Percentiles rank a stretch among this genome's conserved stretches.
Evolutionary conservation across 2,329 filamentous ascomycete genomes (phyloP).

Genomic region (Thelonectria blattea): DNA sequence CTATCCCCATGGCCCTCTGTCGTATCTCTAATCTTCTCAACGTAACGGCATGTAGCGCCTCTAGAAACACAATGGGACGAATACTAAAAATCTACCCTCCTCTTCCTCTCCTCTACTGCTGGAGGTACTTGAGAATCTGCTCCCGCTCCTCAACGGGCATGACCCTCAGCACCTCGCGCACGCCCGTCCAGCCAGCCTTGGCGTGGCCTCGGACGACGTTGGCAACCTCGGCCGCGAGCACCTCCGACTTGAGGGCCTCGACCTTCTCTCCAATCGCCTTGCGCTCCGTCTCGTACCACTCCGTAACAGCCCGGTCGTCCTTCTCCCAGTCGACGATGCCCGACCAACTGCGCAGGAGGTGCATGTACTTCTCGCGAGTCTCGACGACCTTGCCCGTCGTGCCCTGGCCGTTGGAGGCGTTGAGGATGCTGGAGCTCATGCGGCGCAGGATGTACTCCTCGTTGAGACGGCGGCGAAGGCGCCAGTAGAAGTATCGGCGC

Average conservation of each 20-base stretch:
- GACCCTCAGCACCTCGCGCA: conserved; percentile 83
- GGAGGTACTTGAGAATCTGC: conserved; percentile 70
- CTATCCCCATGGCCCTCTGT: conserved; percentile 25
- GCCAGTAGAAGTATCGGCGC: conserved; percentile 99
- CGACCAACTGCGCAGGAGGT: conserved; percentile 83
- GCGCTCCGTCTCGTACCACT: conserved; percentile 96
- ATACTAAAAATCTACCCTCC: conserved; percentile 16
- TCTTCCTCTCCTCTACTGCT: conserved; percentile 44
- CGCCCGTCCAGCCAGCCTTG: conserved; percentile 80
- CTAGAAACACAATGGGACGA: conserved; percentile 24
- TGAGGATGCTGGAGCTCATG: conserved; percentile 62
- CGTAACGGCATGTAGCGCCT: conserved; percentile 28
- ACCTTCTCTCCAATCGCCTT: conserved; percentile 84
- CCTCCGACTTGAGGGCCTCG: conserved; percentile 80
- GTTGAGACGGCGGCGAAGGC: conserved; percentile 92
- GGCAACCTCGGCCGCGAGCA: conserved; percentile 57
- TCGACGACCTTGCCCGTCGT: conserved; percentile 52
- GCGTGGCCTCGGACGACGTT: conserved; percentile 53
- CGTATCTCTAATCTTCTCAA: conserved; percentile 31
- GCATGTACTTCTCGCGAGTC: conserved; percentile 70
- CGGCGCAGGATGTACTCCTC: conserved; percentile 97
- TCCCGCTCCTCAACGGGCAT: conserved; percentile 90
- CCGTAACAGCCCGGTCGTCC: conserved; percentile 82
- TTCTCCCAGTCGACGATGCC: conserved; percentile 76
- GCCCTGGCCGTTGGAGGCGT: conserved; percentile 39